Base-by-base conservation (phyloP, 2,329 filamentous ascomycete genomes). In the Aspergillus ochraceoroseus region DNA sequence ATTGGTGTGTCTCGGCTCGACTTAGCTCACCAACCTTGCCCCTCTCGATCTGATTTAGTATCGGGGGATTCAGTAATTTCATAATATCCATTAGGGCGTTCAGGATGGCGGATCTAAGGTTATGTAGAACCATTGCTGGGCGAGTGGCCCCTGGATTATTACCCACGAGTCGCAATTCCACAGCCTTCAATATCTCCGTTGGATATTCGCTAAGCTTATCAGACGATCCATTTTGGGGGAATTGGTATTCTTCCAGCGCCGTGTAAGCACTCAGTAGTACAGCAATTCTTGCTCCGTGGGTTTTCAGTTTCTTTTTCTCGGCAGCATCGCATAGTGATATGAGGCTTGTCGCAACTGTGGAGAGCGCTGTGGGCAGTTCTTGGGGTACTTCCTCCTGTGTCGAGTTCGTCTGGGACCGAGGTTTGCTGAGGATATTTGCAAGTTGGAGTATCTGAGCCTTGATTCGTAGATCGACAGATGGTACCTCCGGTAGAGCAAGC, bases 11-110 rank as follows among this genome's bases (percentile, higher is more conserved):
- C 39, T 71, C 59, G 15, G 47, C 51, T n/a, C 44, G 42, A 14
- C 59, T 64, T 44, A 72, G 50, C 7, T 62, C 63, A 11, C 58
- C 53, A 5, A 73, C 52, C 51, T 65, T 57, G 1, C 73, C 72
- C 17, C 62, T 63, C 47, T 78, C 74, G 3, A 79, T 59, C 47
- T 78, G 75, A 1, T 68, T 52, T 1, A 79, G 63, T 13, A 77
- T 60, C 0, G 76, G 76, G 20, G 63, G 58, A 13, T 68, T 56
- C 12, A 74, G 55, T 5, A 57, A 60, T 2, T 61, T 53, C 43
- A 74, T 64, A 8, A 78, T 54, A 18, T 62, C 55, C 1, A 57
- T 48, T 5, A 79, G 47, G 42, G 71, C 72, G 0, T 57, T 55
- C 3, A 70, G 45, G 2, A 76, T 46, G 1, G 50, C 45, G 2